Evolutionary conservation across 345 rosid species (phyloP).

Genomic region (Garcia nutans): DNA sequence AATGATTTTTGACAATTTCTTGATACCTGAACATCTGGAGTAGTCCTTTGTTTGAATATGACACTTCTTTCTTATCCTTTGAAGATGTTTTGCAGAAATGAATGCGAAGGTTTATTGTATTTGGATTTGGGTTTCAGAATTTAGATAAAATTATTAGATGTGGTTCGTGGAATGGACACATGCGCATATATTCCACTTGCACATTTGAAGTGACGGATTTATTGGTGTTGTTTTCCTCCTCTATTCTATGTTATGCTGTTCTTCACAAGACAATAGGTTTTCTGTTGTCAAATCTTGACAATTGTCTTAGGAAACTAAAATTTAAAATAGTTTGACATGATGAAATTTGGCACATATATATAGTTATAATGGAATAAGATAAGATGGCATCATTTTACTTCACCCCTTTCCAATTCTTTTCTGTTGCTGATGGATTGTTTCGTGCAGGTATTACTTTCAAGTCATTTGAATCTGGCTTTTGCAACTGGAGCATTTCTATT

Average conservation of each 20-base stretch:
- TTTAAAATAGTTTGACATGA: not conserved
- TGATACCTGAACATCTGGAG: not conserved
- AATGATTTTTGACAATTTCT: not conserved
- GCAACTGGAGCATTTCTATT: conserved; percentile 78
- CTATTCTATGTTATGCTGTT: not conserved
- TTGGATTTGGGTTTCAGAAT: not conserved
- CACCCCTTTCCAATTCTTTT: conserved; percentile 7
- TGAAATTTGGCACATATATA: not conserved
- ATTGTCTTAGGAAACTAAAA: not conserved
- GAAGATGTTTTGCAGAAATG: not conserved
- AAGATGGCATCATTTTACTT: not conserved
- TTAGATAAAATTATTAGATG: not conserved
- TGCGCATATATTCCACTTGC: too few relatives aligned
- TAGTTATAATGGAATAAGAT: conserved; percentile 7
- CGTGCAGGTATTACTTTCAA: conserved; percentile 78
- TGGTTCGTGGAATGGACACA: not conserved
- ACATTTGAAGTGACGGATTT: not conserved
- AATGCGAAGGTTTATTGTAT: not conserved
- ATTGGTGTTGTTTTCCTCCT: not conserved
- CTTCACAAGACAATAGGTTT: not conserved
- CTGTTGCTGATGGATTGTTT: conserved; percentile 26
- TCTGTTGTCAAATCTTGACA: not conserved
- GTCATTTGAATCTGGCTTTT: conserved; percentile 53
- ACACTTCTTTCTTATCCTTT: not conserved
- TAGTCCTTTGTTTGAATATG: not conserved